Evolutionary conservation across 192 early-diverging fungal species (phyloP).

Genomic region (Backusella luteola): DNA sequence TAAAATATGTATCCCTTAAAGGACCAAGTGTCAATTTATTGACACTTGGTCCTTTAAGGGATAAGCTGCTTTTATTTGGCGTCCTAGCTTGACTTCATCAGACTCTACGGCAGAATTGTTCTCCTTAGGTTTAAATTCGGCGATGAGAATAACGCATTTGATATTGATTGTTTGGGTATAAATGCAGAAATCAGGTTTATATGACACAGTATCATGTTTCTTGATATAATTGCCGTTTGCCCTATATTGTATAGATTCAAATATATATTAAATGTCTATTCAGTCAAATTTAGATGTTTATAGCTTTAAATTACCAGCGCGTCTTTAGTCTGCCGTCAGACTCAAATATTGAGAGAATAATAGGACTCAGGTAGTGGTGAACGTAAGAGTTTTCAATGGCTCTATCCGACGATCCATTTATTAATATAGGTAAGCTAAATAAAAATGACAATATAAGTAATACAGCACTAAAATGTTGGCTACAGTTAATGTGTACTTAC

Average conservation of each 20-base stretch:
- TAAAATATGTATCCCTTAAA: too few species aligned
- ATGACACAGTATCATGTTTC: not conserved
- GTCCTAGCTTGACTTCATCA: not conserved
- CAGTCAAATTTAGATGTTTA: not conserved
- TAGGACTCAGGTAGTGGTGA: not conserved
- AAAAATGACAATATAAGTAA: not conserved
- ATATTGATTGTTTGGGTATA: not conserved
- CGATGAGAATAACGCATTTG: not conserved
- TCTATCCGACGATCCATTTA: not conserved
- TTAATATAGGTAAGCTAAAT: not conserved
- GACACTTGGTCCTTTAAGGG: too few species aligned
- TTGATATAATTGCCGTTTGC: not conserved
- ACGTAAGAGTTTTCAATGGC: not conserved
- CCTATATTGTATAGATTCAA: not conserved
- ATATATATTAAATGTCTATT: not conserved
- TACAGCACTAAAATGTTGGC: too few species aligned
- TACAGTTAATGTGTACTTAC: not conserved
- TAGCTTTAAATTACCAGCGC: not conserved
- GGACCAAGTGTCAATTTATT: too few species aligned
- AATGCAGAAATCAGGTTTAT: not conserved
- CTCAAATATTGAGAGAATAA: not conserved
- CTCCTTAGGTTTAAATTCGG: not conserved
- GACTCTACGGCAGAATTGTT: not conserved
- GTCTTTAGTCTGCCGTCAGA: not conserved
- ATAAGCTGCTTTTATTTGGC: not conserved